These are phyloP conservation scores for Metarhizium guizhouense DNA, from an alignment of 2,329 filamentous ascomycete species.

Conservation along the genomic window DNA sequence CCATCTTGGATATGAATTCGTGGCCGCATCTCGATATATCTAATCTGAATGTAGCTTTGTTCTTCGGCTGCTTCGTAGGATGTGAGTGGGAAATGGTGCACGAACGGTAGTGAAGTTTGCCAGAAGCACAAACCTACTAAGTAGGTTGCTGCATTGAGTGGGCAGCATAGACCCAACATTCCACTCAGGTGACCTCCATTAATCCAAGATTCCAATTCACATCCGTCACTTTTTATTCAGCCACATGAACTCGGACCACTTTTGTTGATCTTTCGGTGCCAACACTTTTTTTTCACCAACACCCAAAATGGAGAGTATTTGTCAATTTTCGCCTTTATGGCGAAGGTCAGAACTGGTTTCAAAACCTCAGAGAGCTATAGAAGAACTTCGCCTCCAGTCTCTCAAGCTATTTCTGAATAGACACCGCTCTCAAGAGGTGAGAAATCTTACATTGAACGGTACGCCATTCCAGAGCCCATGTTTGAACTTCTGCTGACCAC, in stretches of 20 bases:
- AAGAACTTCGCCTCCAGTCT: slow-evolving; percentile 4
- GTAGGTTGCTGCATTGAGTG: neutral
- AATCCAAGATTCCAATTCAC: neutral
- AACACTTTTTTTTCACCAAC: neutral
- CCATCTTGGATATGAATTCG: slow-evolving; percentile 3
- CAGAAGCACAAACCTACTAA: neutral
- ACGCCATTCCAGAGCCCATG: neutral
- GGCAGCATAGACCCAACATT: neutral
- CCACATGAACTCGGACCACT: neutral
- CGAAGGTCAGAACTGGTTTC: slow-evolving; percentile 8
- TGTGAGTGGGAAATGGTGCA: neutral
- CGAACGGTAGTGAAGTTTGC: neutral
- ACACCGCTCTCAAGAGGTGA: neutral
- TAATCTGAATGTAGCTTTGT: neutral
- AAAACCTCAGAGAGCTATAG: slow-evolving; percentile 7
- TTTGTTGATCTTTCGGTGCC: neutral
- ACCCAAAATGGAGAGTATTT: slow-evolving; percentile 14
- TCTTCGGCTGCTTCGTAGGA: neutral
- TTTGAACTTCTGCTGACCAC: neutral
- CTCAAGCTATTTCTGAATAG: slow-evolving; percentile 8
- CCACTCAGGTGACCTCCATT: neutral
- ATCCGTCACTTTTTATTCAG: neutral
- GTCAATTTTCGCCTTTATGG: slow-evolving; percentile 16
- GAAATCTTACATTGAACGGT: neutral
- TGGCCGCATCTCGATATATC: slow-evolving; percentile 3